A percentile compares a stretch with the other conserved stretches of the same genome.
phyloP scores from a whole-genome alignment of 2,329 filamentous ascomycete species.

The Ustilaginoidea virens region DNA sequence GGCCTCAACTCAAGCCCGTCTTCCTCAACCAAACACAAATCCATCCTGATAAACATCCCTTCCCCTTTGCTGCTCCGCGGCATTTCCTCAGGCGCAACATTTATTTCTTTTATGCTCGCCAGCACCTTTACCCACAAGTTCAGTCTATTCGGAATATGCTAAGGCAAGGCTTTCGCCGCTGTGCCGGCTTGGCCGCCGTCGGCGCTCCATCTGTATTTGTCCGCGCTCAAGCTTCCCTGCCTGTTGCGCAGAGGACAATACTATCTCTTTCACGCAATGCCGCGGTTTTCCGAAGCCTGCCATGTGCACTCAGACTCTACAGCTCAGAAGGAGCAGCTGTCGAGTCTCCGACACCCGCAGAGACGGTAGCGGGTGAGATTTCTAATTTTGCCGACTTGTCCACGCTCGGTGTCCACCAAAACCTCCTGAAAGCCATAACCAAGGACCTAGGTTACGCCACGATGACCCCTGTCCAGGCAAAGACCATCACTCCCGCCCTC shows the following conservation, averaged over 20 bases:
- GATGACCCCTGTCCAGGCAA: slow-evolving; percentile 87
- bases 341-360: slow-evolving; percentile 6
- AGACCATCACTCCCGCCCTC: slow-evolving; percentile 68
- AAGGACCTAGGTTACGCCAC: slow-evolving; percentile 57
- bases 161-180: slow-evolving; percentile 23
- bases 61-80: too few relatives aligned
- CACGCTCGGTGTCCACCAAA: slow-evolving; percentile 39
- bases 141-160: slow-evolving; percentile 18
- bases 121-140: too few relatives aligned
- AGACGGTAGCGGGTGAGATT: slow-evolving; percentile 11
- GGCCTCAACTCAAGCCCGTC: too few relatives aligned
- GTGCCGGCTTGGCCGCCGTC: slow-evolving; percentile 19
- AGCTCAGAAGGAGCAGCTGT: slow-evolving; percentile 21
- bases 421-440: slow-evolving; percentile 54
- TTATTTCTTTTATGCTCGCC: too few relatives aligned
- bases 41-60: background rate
- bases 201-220: slow-evolving; percentile 14
- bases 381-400: slow-evolving; percentile 30
- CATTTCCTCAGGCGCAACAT: too few relatives aligned
- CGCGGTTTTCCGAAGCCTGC: slow-evolving; percentile 9
- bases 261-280: slow-evolving; percentile 8
- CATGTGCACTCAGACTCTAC: slow-evolving; percentile 18
- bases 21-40: too few relatives aligned
- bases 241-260: slow-evolving; percentile 10
- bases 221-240: slow-evolving; percentile 13